phyloP scores from a whole-genome alignment of 345 rosid species.

The Salix exigua region DNA sequence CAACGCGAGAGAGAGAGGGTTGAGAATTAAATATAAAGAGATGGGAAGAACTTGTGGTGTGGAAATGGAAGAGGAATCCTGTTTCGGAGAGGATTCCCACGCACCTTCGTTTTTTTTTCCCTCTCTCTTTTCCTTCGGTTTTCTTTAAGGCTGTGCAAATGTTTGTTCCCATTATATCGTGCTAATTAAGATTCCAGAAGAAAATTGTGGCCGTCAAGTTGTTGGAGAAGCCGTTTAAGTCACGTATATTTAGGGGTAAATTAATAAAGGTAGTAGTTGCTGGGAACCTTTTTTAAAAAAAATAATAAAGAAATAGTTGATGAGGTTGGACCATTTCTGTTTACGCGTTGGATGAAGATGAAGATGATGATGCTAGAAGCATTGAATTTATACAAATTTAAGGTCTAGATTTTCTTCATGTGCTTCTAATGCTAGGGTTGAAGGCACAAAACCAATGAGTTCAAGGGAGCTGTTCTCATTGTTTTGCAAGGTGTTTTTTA shows the following conservation, averaged over 20 bases:
- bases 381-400: too few species aligned
- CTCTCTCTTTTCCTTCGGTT: neutral
- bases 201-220: neutral
- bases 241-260: neutral
- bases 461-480: too few species aligned
- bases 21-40: neutral
- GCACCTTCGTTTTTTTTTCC: conserved; percentile 19
- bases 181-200: neutral
- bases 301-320: neutral
- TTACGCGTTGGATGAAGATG: neutral
- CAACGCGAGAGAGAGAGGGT: neutral
- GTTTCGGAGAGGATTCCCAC: conserved; percentile 30
- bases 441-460: too few species aligned
- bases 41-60: neutral
- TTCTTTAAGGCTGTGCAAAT: conserved; percentile 1
- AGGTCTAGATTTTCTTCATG: neutral
- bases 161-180: neutral
- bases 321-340: neutral
- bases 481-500: too few species aligned
- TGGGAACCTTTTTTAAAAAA: neutral
- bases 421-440: neutral
- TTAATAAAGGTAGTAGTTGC: neutral
- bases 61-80: conserved; percentile 1
- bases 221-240: conserved; percentile 20
- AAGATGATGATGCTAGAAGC: neutral